Base-by-base conservation (phyloP, 2,329 filamentous ascomycete species). In the Fusarium napiforme region DNA sequence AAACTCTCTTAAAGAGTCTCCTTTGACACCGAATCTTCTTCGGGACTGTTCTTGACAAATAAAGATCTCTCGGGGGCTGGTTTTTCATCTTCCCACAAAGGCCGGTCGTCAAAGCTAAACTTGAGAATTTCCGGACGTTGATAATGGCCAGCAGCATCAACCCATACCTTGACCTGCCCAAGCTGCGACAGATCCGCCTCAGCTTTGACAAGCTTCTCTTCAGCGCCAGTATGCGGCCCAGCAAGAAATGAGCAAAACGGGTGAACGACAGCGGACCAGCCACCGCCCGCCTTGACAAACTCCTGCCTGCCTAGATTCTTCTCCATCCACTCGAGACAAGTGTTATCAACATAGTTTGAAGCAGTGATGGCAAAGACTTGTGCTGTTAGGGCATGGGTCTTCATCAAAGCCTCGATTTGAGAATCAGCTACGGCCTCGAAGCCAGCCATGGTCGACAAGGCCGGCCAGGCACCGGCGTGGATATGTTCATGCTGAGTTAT, bases 21-120 rank as follows among this genome's bases (percentile, higher is more conserved):
- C 3, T 15, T 14, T 26, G 49, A 9, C 1, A 19, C 6, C 15
- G 15, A 1, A 1, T 36, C 12, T 2, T 26, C 32, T 52, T 6
- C 32, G 1, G 2, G 2, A 0, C 9, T 28, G 3, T 28, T 37
- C 12, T 16, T 1, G 7, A 16, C 3, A 3, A 3, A 0, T 26
- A 9, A 19, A 21, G 14, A 1, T 37, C 14, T 7, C 18, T 9
- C 2, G 1, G 18, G 2, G 0, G 16, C 7, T 37, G 5, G 0
- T 0, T 21, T 53, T 21, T 53, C 49, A 53, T 53, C 49, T 21
- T 23, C 49, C 49, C 49, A 53, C 4, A 37, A 9, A 4, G 49
- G 49, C 23, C 23, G 49, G 9, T 37, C 23, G 6, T 53, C 49
- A 16, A 53, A 53, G 23, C 32, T 53, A 0, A 37, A 37, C 34